Base-by-base conservation (phyloP, 139 green algal genomes). In the Chlamydomonas eustigma region DNA sequence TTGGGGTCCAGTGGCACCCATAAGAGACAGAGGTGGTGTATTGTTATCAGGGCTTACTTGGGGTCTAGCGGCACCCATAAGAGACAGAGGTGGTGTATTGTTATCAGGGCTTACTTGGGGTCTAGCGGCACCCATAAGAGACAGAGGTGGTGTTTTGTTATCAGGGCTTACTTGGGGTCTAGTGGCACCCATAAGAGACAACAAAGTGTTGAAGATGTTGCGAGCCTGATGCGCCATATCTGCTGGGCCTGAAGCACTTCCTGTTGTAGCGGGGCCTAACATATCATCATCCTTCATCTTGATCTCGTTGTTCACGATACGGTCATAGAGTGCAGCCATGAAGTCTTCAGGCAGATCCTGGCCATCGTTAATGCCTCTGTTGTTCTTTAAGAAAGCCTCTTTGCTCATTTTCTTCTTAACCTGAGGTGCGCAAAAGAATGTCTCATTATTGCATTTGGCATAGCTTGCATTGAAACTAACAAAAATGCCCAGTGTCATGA, bases 321-420 rank as follows among this genome's bases (percentile, higher is more conserved):
- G 88, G 69, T 98, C 93, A 80, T 98, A 99, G 50, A 99, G 87
- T 3, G 80, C 83, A 5, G 66, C 74, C 88, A 99, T 89, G 78
- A 96, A 97, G 3, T 96, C 92, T 51, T 88, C 82, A 0, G 87
- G 82, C 50, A 98, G 86, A 78, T 99, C 96, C 8, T 82, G 82
- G 22, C 91, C 93, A 71, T 99, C 95, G 79, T 98, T 94, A 86
- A 99, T 98, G 71, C 96, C 96, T 4, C 96, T 88, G 85, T 99
- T 99, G 90, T 99, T 99, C 37, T 89, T 90, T 50, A 99, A 39
- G 76, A 99, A 99, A 51, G 87, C 94, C 74, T 94, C 88, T 72
- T 80, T 84, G 67, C 33, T 86, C 86, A 91, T 92, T 77, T 89
- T 90, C 69, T 83, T 90, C 83, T 90, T 90, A 3, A 92, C 84